phyloP scores from a whole-genome alignment of 306 rosid species.

The Pachyrhizus erosus region DNA sequence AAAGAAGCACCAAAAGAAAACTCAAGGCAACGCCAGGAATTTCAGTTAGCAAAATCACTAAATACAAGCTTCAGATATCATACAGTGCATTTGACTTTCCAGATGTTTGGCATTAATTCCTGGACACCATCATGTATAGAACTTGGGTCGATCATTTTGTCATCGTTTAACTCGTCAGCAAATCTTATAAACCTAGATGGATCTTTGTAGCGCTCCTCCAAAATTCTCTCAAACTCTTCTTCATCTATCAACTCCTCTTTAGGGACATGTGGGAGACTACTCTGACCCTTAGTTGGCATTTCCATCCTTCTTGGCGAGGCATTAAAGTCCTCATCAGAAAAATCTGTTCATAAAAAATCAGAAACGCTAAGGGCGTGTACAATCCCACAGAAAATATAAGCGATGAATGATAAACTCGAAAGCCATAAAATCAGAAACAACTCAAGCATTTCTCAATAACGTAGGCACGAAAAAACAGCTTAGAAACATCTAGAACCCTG shows the following conservation, averaged over 20 bases:
- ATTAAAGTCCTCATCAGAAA: conserved; percentile 62
- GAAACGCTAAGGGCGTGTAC: background rate
- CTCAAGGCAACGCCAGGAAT: background rate
- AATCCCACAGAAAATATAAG: background rate
- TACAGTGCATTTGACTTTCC: conserved; percentile 99
- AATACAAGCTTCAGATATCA: conserved; percentile 30
- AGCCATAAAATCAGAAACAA: background rate
- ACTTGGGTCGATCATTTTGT: conserved; percentile 56
- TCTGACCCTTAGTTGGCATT: conserved; percentile 55
- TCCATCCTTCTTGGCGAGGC: conserved; percentile 39
- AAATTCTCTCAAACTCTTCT: conserved; percentile 78
- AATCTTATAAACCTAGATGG: conserved; percentile 48
- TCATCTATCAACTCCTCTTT: conserved; percentile 85
- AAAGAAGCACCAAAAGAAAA: background rate
- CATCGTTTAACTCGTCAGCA: conserved; percentile 83
- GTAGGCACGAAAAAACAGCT: background rate
- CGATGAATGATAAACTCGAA: background rate
- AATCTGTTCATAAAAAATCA: conserved; percentile 48
- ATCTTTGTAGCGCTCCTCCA: conserved; percentile 70
- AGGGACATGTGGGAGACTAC: conserved; percentile 57
- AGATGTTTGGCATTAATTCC: conserved; percentile 64
- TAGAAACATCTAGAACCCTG: background rate
- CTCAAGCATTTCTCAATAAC: background rate
- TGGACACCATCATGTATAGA: conserved; percentile 42
- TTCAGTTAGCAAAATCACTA: background rate